Evolutionary conservation across 768 basidiomycete genomes (phyloP).

Genomic region (Amanita pseudoporphyria): DNA sequence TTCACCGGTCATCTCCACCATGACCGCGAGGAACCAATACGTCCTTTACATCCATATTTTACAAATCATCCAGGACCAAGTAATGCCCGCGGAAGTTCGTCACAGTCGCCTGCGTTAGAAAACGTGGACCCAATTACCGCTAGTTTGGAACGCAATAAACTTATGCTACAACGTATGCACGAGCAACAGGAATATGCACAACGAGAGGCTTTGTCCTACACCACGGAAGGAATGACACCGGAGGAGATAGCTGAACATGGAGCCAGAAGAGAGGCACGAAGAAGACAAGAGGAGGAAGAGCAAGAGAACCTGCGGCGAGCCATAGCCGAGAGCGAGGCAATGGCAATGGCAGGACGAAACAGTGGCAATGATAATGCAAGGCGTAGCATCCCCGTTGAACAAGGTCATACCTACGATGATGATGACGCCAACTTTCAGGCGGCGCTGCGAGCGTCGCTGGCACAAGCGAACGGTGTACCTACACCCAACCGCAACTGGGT

Average conservation of each 20-base stretch:
- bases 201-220: constrained; percentile 42
- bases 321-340: constrained; percentile 49
- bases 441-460: constrained; percentile 76
- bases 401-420: constrained; percentile 55
- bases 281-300: constrained; percentile 36
- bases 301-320: constrained; percentile 51
- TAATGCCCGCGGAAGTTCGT: not conserved
- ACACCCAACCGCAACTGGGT: not conserved
- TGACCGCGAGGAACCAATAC: constrained; percentile 4
- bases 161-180: constrained; percentile 53
- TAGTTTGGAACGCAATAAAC: constrained; percentile 56
- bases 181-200: constrained; percentile 60
- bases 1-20: constrained; percentile 25
- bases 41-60: no score
- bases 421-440: constrained; percentile 86
- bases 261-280: constrained; percentile 22
- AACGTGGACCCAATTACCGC: constrained; percentile 49
- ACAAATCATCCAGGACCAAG: constrained; percentile 7
- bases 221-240: constrained; percentile 15
- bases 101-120: constrained; percentile 14
- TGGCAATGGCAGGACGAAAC: constrained; percentile 27
- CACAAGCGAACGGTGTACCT: constrained; percentile 41
- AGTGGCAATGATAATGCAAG: not conserved
- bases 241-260: constrained; percentile 22
- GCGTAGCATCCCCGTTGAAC: not conserved